Evolutionary conservation across 163 green algal species (phyloP), one percentile per base, ranked within the genome.

Genomic region (Trebouxiophyceae sp.): DNA sequence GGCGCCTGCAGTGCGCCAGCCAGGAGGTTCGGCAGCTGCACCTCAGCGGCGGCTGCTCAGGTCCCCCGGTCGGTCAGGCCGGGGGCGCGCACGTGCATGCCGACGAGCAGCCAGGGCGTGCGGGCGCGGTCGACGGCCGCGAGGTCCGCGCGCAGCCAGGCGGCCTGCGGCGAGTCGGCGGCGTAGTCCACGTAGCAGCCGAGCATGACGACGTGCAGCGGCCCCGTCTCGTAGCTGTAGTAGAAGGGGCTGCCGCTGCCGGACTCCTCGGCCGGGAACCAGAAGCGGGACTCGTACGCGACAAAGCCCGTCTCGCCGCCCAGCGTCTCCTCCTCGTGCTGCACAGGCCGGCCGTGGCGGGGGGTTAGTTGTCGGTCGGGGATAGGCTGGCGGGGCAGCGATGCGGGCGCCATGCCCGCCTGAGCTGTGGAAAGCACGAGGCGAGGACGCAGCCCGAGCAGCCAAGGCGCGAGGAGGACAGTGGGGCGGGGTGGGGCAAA

Each of bases 101-200:
- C 72, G 7, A 80, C 86, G n/a, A 93, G 68, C 28, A 93, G 33
- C 84, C 84, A 93, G 26, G 86, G 86, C 29, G 86, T 93, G 31
- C 73, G 62, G 2, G n/a, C 62, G 33, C 86, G 69, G 68, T 93
- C 82, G 24, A 93, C 73, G 1, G 30, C 45, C 2, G 71, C 77
- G 26, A 93, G 73, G 69, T 92, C 86, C 2, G 55, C 33, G 59
- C 75, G 16, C n/a, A 93, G 77, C 86, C 86, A 93, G 3, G 46
- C 55, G 56, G 78, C 80, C 65, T 90, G 84, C 50, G 67, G 45
- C 20, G 77, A 85, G 30, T 57, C 20, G n/a, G 2, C 7, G 23
- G 20, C 22, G 33, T 68, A 68, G 30, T 61, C 62, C 32, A 64
- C 59, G 72, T 92, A 93, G 47, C 74, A 78, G 34, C 74, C 70